Evolutionary conservation across 2,329 filamentous ascomycete genomes (phyloP).

Genomic region (Diaporthe humulicola): DNA sequence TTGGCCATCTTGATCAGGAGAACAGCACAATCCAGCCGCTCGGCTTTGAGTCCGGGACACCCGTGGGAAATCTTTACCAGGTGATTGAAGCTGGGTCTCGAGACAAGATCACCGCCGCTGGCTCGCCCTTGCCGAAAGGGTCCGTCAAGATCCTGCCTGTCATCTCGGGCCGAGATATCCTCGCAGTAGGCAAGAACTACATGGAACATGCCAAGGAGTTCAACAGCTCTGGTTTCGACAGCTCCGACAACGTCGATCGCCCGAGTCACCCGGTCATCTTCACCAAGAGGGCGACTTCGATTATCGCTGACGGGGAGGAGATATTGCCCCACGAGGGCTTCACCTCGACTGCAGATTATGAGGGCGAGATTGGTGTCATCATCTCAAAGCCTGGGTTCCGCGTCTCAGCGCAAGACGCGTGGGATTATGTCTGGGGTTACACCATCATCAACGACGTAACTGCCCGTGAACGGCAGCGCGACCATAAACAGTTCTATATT

Average conservation of each 20-base stretch:
- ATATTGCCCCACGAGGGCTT: background rate
- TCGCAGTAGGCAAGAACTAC: background rate
- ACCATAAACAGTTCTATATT: slow-evolving; percentile 9
- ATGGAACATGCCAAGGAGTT: slow-evolving; percentile 11
- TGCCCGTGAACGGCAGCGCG: slow-evolving; percentile 4
- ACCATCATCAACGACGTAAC: slow-evolving; percentile 10
- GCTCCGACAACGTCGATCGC: slow-evolving; percentile 8
- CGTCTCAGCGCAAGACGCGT: background rate
- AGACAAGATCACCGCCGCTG: background rate
- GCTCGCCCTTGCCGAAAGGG: background rate
- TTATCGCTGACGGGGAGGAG: slow-evolving; percentile 3
- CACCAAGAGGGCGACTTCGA: slow-evolving; percentile 1
- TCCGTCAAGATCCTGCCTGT: slow-evolving; percentile 4
- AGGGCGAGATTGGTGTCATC: background rate
- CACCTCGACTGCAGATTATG: background rate
- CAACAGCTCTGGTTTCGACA: slow-evolving; percentile 2
- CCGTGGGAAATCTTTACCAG: background rate
- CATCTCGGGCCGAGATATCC: background rate
- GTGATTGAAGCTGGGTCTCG: background rate
- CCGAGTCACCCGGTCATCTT: slow-evolving; percentile 3
- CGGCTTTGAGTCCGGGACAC: background rate
- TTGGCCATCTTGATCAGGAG: background rate
- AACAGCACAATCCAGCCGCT: background rate
- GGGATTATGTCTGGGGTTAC: background rate
- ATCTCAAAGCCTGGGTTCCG: background rate